Evolutionary conservation across 1,284 basidiomycete species (phyloP).

Genomic region (Vanrija pseudolonga): DNA sequence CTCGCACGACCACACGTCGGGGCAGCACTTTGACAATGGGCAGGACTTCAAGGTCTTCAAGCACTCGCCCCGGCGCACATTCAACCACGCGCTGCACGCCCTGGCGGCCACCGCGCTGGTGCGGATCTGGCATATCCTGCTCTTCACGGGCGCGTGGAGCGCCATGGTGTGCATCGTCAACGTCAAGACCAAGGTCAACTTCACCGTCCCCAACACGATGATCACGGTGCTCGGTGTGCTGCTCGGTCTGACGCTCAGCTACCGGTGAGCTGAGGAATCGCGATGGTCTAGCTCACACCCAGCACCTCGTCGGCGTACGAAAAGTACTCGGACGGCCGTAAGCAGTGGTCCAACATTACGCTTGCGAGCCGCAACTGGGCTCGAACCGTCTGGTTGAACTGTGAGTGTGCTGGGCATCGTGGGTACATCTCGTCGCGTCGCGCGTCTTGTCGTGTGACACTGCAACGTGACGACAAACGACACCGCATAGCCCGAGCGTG

Average conservation of each 20-base stretch:
- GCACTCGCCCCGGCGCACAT: constrained; percentile 28
- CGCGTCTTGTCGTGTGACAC: too few species aligned
- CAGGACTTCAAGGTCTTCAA: constrained; percentile 13
- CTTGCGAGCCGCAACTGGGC: constrained; percentile 50
- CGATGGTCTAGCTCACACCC: constrained; percentile 3
- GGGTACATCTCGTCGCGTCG: too few species aligned
- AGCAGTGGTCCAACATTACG: constrained; percentile 66
- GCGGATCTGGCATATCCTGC: constrained; percentile 38
- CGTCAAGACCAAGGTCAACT: constrained; percentile 24
- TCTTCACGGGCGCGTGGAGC: constrained; percentile 41
- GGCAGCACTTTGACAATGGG: too few species aligned
- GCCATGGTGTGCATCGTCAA: constrained; percentile 38
- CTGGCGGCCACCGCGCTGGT: constrained; percentile 34
- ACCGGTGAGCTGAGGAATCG: constrained; percentile 23
- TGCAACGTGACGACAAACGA: too few species aligned
- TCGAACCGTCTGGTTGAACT: constrained; percentile 44
- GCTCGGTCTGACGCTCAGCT: constrained; percentile 44
- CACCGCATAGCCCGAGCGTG: too few species aligned
- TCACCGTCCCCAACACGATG: constrained; percentile 37
- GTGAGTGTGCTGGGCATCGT: constrained; percentile 13
- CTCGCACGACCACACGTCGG: too few species aligned
- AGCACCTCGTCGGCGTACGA: constrained; percentile 72
- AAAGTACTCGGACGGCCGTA: constrained; percentile 68
- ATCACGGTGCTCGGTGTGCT: constrained; percentile 43
- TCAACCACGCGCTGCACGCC: constrained; percentile 24